Percentiles rank a stretch among this genome's conserved stretches.
Conservation (phyloP, 2,329 filamentous ascomycete species). For the Diaporthe aspalathi region DNA sequence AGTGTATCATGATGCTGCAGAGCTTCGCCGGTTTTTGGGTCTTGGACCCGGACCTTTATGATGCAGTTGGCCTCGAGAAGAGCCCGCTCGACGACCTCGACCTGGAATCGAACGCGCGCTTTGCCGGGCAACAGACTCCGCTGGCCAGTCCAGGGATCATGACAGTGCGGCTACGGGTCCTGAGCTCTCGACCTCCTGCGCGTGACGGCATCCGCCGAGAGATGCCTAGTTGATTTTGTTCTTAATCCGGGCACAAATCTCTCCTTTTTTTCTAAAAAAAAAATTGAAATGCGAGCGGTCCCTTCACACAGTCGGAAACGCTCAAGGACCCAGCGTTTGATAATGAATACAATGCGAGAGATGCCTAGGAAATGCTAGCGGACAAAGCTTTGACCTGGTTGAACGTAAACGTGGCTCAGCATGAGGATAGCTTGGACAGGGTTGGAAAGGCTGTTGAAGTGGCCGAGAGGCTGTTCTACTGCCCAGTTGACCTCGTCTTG, state of each 20-base stretch:
- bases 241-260: too few species aligned
- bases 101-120: not conserved
- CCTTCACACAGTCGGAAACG: too few species aligned
- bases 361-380: not conserved
- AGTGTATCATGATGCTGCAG: not conserved
- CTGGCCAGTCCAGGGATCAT: not conserved
- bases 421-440: not conserved
- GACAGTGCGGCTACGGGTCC: not conserved
- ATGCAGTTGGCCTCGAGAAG: not conserved
- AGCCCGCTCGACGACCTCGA: not conserved
- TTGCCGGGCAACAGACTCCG: not conserved
- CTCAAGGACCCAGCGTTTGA: too few species aligned
- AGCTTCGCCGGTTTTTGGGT: not conserved
- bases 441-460: not conserved
- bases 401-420: not conserved
- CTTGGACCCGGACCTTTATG: not conserved
- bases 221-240: too few species aligned
- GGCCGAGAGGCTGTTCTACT: not conserved
- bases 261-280: too few species aligned
- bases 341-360: too few species aligned
- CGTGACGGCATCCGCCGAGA: not conserved
- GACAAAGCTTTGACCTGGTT: not conserved
- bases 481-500: not conserved
- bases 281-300: too few species aligned
- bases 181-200: not conserved